Evolutionary conservation across 129 eudicot species (phyloP).

Genomic region (Erigeron canadensis): DNA sequence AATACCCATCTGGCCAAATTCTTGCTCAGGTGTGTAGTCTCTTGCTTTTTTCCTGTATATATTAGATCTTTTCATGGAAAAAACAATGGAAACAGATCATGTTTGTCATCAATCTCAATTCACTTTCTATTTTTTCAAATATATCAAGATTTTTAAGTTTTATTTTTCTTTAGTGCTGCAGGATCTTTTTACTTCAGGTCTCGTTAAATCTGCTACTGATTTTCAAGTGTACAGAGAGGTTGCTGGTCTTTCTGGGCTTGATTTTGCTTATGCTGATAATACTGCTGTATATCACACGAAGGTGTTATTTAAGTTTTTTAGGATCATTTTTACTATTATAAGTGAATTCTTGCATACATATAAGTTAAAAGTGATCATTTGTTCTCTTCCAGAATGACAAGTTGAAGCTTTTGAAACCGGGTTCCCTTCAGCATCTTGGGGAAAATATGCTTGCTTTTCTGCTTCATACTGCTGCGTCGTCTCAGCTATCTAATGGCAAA

Average conservation of each 20-base stretch:
- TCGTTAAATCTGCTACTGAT: conserved; percentile 93
- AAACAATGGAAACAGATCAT: background rate
- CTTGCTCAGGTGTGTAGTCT: conserved; percentile 65
- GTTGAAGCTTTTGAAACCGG: conserved; percentile 73
- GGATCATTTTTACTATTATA: background rate
- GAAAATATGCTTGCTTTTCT: conserved; percentile 95
- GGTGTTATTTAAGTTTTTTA: conserved; percentile 40
- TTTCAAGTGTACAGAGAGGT: conserved; percentile 92
- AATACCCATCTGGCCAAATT: conserved; percentile 86
- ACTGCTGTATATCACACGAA: conserved; percentile 98
- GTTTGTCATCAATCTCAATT: too few relatives aligned
- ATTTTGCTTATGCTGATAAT: conserved; percentile 83
- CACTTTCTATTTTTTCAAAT: conserved; percentile 1
- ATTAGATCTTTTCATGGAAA: background rate
- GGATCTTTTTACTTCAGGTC: conserved; percentile 91
- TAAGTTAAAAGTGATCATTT: conserved; percentile 5
- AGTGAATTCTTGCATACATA: background rate
- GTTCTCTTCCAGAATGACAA: conserved; percentile 74
- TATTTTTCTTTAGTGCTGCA: conserved; percentile 49
- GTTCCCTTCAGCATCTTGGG: conserved; percentile 99
- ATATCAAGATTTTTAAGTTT: conserved; percentile 29
- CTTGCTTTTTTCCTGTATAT: background rate
- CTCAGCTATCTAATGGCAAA: conserved; percentile 55
- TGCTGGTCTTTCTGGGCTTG: conserved; percentile 96
- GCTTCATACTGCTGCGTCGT: conserved; percentile 66